Evolutionary conservation across 495 filamentous ascomycete species (phyloP).

Genomic region (Baudoinia panamericana): DNA sequence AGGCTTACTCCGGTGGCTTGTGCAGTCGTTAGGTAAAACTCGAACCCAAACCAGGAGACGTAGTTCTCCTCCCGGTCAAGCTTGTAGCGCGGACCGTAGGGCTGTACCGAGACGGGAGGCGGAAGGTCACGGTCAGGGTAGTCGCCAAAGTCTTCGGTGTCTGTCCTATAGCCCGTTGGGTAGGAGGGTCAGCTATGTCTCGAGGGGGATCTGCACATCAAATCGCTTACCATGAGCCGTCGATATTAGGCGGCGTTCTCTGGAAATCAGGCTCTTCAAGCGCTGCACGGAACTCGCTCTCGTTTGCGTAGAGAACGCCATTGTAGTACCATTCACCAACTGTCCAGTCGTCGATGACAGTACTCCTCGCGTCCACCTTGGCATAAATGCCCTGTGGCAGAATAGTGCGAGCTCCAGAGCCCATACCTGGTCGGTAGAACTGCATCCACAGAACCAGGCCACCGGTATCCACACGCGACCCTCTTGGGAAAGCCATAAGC

Average conservation of each 20-base stretch:
- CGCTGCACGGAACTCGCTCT: constrained; percentile 35
- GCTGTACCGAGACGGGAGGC: constrained; percentile 31
- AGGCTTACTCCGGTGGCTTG: constrained; percentile 35
- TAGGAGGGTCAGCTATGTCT: too few relatives aligned
- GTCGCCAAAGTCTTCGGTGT: constrained; percentile 30
- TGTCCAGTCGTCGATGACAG: constrained; percentile 28
- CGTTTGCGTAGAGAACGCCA: constrained; percentile 36
- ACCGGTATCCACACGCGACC: constrained; percentile 5
- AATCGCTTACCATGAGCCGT: constrained; percentile 39
- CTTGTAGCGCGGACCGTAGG: constrained; percentile 29
- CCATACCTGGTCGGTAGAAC: constrained; percentile 13
- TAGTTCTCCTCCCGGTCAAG: constrained; percentile 14
- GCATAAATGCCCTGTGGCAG: constrained; percentile 17
- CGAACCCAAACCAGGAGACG: constrained; percentile 33
- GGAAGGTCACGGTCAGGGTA: constrained; percentile 30
- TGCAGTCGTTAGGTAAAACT: constrained; percentile 37
- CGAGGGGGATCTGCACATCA: too few relatives aligned
- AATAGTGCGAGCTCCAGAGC: constrained; percentile 11
- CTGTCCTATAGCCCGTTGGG: too few relatives aligned
- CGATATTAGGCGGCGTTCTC: constrained; percentile 31
- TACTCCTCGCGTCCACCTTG: constrained; percentile 16
- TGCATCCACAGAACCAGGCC: constrained; percentile 16
- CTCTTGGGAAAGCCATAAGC: constrained; percentile 12
- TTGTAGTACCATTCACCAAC: constrained; percentile 39
- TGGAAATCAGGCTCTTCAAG: constrained; percentile 32